Base-by-base conservation (phyloP, 306 rosid genomes). In the Vigna trinervia region DNA sequence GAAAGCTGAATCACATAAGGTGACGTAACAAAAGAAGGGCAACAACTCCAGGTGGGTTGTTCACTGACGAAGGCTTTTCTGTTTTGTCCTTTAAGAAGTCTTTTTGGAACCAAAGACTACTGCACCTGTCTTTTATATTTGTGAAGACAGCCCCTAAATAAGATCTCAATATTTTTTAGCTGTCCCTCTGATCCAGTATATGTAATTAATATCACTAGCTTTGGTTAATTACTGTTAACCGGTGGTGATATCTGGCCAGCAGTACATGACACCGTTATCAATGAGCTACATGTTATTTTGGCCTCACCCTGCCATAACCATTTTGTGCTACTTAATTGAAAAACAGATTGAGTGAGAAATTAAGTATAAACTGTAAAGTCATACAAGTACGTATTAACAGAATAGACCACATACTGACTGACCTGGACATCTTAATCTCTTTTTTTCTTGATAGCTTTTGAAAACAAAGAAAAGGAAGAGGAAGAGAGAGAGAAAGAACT, bases 11-110 rank as follows among this genome's bases (percentile, higher is more conserved):
- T 75, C 69, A 73, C 82, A 13, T 67, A 59, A 74, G 80, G 83
- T 64, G 75, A 81, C 80, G 71, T 83, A 84, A 54, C 74, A 79
- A 80, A 71, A 69, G 78, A 23, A 62, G 80, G 62, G 54, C 84
- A 79, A 58, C 63, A 85, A 67, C 80, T 82, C 87, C 81, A 82
- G 80, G 32, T 30, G 47, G 77, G 68, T 86, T 84, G 89, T 73
- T 63, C 87, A 74, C 34, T 78, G 45, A 62, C 82, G 75, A 85
- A 82, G 84, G 53, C 73, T 80, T 87, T 88, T 87, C 90, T 72
- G 69, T 78, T 34, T 73, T 82, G 66, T 82, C 78, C 83, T 69
- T 84, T 84, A 87, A 81, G 70, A 83, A 81, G 92, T 84, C 89
- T 84, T 87, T 92, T 84, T 87, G 83, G 69, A 84, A 81, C 80